These are phyloP conservation scores for Oemleria cerasiformis DNA, from an alignment of 306 rosid genomes.

Conservation along the genomic window DNA sequence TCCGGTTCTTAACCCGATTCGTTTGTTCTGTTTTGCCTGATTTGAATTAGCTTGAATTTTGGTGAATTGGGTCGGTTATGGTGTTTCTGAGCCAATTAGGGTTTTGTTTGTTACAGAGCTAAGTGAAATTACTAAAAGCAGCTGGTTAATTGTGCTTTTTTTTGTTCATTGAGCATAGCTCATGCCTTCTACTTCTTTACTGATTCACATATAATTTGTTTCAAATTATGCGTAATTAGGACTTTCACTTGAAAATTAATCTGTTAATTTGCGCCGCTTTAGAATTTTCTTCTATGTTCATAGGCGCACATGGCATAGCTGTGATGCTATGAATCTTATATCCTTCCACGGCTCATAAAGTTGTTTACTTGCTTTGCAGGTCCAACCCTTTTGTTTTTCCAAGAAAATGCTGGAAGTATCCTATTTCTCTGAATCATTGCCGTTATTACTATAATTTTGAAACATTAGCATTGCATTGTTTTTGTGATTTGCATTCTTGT, in stretches of 20 bases:
- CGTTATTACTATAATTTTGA: slow-evolving; percentile 1
- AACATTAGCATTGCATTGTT: not conserved
- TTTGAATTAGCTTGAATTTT: not conserved
- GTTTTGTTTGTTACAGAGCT: not conserved
- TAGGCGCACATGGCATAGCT: not conserved
- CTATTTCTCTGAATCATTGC: slow-evolving; percentile 26
- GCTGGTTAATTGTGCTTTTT: not conserved
- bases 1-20: slow-evolving; percentile 18
- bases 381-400: slow-evolving; percentile 93
- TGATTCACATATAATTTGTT: not conserved
- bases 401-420: slow-evolving; percentile 99
- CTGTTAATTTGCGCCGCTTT: not conserved
- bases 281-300: not conserved
- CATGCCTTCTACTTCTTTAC: not conserved
- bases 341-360: slow-evolving; percentile 17
- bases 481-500: not conserved
- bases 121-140: not conserved
- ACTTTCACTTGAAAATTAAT: not conserved
- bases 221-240: not conserved
- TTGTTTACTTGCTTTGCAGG: slow-evolving; percentile 56
- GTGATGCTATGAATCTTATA: not conserved
- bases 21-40: not conserved
- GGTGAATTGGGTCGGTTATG: slow-evolving; percentile 12
- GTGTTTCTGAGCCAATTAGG: not conserved
- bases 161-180: not conserved